Percentiles rank a stretch among this genome's conserved stretches.
These are phyloP conservation scores for Phanerochaete sordida DNA, from an alignment of 768 basidiomycete species.

Conservation along the genomic window DNA sequence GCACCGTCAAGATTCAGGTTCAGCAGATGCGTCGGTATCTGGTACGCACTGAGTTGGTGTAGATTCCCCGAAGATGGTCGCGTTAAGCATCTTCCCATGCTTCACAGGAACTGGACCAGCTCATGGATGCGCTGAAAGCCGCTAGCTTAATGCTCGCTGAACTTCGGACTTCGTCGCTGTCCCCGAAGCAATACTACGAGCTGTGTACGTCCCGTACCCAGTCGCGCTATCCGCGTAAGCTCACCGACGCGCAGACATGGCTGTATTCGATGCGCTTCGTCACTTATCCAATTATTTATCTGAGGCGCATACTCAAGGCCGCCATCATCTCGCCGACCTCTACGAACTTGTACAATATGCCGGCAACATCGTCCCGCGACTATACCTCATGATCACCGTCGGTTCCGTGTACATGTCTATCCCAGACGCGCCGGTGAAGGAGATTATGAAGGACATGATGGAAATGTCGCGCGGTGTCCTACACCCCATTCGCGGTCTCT, in stretches of 20 bases:
- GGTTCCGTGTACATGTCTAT: slow-evolving; percentile 99
- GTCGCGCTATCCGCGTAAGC: not conserved
- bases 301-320: slow-evolving; percentile 87
- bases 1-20: slow-evolving; percentile 86
- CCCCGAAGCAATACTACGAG: slow-evolving; percentile 98
- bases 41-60: slow-evolving; percentile 36
- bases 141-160: slow-evolving; percentile 98
- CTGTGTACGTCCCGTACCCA: slow-evolving; percentile 56
- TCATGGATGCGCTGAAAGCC: slow-evolving; percentile 98
- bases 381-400: slow-evolving; percentile 99
- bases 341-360: slow-evolving; percentile 99
- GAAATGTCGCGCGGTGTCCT: slow-evolving; percentile 98
- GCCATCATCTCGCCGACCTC: slow-evolving; percentile 95
- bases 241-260: slow-evolving; percentile 71
- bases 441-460: slow-evolving; percentile 99
- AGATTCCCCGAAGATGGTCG: not conserved
- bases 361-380: slow-evolving; percentile 89
- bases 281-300: slow-evolving; percentile 95
- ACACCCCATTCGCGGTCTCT: slow-evolving; percentile 95
- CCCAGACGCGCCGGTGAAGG: slow-evolving; percentile 94
- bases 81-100: not conserved
- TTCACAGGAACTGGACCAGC: slow-evolving; percentile 85
- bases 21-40: slow-evolving; percentile 95
- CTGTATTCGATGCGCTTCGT: slow-evolving; percentile 94
- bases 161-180: slow-evolving; percentile 86